phyloP scores from a whole-genome alignment of 169 alveolate genomes.

The Eimeria praecox region DNA sequence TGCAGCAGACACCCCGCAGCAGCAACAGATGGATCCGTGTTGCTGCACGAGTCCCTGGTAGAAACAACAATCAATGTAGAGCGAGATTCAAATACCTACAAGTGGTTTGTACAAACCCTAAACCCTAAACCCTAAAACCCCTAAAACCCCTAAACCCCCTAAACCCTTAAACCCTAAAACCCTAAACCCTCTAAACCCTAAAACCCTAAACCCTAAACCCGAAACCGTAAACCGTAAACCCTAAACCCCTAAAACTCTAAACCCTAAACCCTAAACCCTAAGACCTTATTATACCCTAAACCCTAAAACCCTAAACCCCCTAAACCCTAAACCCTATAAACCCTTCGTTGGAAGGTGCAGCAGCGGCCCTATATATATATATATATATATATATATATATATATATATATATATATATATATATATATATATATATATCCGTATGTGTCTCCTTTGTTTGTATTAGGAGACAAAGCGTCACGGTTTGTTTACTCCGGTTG shows the following conservation, averaged over 20 bases:
- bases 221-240: background rate
- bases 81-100: conserved; percentile 84
- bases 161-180: too few species aligned
- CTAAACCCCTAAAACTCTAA: too few species aligned
- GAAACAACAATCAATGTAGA: conserved; percentile 91
- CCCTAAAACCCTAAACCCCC: too few species aligned
- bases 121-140: conserved; percentile 17
- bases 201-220: conserved; percentile 13
- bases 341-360: too few species aligned
- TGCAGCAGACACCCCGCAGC: conserved; percentile 81
- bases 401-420: background rate
- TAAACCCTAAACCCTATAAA: too few species aligned
- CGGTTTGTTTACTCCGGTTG: conserved; percentile 84
- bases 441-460: background rate
- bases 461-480: conserved; percentile 78
- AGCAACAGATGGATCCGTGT: conserved; percentile 89
- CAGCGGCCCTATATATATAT: too few species aligned
- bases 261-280: too few species aligned
- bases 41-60: conserved; percentile 89
- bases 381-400: background rate
- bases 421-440: background rate
- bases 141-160: background rate
- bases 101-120: conserved; percentile 50
- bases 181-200: too few species aligned
- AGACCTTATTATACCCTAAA: too few species aligned